phyloP scores from a whole-genome alignment of 2,329 filamentous ascomycete genomes.

The Lachnellula arida region DNA sequence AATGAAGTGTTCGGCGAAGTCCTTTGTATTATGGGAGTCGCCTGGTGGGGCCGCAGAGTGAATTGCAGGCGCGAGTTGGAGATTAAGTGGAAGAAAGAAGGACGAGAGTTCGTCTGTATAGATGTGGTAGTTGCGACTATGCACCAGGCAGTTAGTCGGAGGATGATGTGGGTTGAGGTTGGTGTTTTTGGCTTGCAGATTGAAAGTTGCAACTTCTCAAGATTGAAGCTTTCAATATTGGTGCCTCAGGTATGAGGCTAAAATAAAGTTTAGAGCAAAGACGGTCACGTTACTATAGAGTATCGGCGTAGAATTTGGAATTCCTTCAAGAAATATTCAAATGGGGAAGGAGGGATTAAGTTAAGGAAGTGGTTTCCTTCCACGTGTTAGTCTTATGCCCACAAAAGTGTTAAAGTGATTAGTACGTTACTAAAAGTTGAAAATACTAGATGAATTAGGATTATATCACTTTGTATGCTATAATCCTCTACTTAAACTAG shows the following conservation, averaged over 20 bases:
- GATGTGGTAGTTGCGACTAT: slow-evolving; percentile 20
- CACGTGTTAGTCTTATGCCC: too few relatives aligned
- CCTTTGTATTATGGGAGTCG: neutral
- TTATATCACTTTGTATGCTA: too few relatives aligned
- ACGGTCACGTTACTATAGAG: too few relatives aligned
- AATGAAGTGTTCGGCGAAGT: neutral
- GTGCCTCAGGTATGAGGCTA: neutral
- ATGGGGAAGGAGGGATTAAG: too few relatives aligned
- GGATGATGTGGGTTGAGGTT: neutral
- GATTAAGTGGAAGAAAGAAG: slow-evolving; percentile 1
- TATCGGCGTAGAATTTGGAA: neutral
- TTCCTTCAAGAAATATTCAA: too few relatives aligned
- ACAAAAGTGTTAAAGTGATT: too few relatives aligned
- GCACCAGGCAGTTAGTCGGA: slow-evolving; percentile 27
- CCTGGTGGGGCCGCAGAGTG: neutral
- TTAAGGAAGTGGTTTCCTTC: too few relatives aligned
- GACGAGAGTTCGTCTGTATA: slow-evolving; percentile 5
- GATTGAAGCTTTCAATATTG: neutral
- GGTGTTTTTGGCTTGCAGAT: neutral
- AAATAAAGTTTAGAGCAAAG: neutral
- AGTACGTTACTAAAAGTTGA: too few relatives aligned
- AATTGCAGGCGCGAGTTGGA: neutral
- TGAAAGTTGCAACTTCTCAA: neutral
- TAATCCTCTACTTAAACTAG: too few relatives aligned
- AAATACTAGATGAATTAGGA: too few relatives aligned